phyloP scores from a whole-genome alignment of 228 moss, liverwort and hornwort genomes.

The Sphagnum magellanicum region DNA sequence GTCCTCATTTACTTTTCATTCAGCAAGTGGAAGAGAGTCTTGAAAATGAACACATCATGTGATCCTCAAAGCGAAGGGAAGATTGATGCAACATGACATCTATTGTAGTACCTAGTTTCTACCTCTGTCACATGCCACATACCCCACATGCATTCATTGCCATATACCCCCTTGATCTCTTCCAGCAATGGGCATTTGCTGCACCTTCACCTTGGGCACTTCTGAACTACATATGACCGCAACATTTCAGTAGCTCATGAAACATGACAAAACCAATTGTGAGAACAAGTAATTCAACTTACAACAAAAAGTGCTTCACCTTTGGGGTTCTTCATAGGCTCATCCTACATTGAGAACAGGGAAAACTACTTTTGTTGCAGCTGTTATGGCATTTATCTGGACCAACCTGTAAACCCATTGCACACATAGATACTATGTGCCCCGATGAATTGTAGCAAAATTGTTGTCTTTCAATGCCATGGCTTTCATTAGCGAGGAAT shows the following conservation, averaged over 20 bases:
- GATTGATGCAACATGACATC: neutral
- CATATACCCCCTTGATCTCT: slow-evolving; percentile 70
- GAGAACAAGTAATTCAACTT: neutral
- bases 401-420: neutral
- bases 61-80: too few relatives aligned
- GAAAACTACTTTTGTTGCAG: slow-evolving; percentile 88
- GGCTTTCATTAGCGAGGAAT: slow-evolving; percentile 88
- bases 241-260: neutral
- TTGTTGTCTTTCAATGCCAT: slow-evolving; percentile 81
- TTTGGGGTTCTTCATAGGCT: slow-evolving; percentile 93
- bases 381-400: slow-evolving; percentile 86
- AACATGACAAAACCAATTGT: neutral
- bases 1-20: too few relatives aligned
- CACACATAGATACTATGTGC: too few relatives aligned
- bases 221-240: slow-evolving; percentile 48
- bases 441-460: too few relatives aligned
- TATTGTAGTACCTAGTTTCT: slow-evolving; percentile 19
- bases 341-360: slow-evolving; percentile 84
- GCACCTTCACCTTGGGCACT: slow-evolving; percentile 67
- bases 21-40: too few relatives aligned
- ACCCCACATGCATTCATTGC: slow-evolving; percentile 58
- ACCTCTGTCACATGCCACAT: slow-evolving; percentile 82
- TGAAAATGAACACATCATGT: too few relatives aligned
- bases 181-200: slow-evolving; percentile 53
- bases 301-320: slow-evolving; percentile 22